phyloP scores from a whole-genome alignment of 805 yeast species.

The Candida golubevii region DNA sequence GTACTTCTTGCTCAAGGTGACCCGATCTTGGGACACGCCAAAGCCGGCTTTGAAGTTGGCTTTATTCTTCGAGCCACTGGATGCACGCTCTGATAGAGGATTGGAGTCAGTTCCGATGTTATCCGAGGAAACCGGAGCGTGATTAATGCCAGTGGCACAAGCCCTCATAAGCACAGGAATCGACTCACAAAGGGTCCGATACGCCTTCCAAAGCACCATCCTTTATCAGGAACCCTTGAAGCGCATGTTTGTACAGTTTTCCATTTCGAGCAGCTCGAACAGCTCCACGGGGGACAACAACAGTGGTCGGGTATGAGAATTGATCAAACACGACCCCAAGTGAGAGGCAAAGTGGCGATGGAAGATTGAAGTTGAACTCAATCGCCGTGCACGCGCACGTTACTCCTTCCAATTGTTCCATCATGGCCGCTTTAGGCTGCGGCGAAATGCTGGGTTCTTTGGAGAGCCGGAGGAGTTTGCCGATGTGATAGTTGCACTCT shows the following conservation, averaged over 20 bases:
- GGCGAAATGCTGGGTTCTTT: background rate
- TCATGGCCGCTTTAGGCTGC: slow-evolving; percentile 6
- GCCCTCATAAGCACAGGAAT: slow-evolving; percentile 25
- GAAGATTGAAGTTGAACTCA: slow-evolving; percentile 20
- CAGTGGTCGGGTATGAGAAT: slow-evolving; percentile 33
- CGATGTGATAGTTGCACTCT: slow-evolving; percentile 8
- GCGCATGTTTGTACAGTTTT: slow-evolving; percentile 1
- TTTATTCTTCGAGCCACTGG: background rate
- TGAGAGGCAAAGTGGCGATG: slow-evolving; percentile 15
- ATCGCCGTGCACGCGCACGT: slow-evolving; percentile 10
- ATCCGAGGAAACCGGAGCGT: slow-evolving; percentile 30
- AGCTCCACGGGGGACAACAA: slow-evolving; percentile 27
- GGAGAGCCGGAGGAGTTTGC: slow-evolving; percentile 3
- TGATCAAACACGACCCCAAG: slow-evolving; percentile 27
- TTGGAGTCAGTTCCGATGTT: slow-evolving; percentile 26
- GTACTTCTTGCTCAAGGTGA: slow-evolving; percentile 19
- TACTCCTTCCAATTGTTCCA: slow-evolving; percentile 14
- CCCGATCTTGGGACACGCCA: slow-evolving; percentile 18
- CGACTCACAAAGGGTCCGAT: slow-evolving; percentile 17
- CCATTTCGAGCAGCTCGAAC: slow-evolving; percentile 26
- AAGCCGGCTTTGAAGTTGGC: background rate
- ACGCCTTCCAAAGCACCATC: slow-evolving; percentile 21
- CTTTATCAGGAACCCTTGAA: slow-evolving; percentile 9
- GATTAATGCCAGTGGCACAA: slow-evolving; percentile 31
- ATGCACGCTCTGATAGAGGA: slow-evolving; percentile 26